Evolutionary conservation across 129 eudicot species (phyloP).

Genomic region (Lactuca saligna): DNA sequence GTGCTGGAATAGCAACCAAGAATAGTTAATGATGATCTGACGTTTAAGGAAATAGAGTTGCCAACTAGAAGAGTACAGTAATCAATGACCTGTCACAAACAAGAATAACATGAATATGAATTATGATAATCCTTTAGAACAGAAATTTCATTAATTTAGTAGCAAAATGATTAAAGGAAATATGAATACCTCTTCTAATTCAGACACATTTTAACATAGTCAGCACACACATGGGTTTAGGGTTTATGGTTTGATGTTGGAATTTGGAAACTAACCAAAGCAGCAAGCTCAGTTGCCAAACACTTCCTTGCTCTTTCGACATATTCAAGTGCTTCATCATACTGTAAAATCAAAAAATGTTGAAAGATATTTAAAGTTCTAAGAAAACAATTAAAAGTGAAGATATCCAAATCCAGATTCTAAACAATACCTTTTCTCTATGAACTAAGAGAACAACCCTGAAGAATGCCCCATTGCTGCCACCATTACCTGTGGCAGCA

Average conservation of each 20-base stretch:
- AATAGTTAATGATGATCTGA: constrained; percentile 22
- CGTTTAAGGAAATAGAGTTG: constrained; percentile 40
- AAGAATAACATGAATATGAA: constrained; percentile 2
- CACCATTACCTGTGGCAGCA: constrained; percentile 90
- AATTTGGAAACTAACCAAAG: constrained; percentile 58
- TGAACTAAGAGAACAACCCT: constrained; percentile 93
- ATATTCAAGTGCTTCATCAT: constrained; percentile 95
- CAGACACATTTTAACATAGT: constrained; percentile 40
- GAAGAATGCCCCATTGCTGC: constrained; percentile 91
- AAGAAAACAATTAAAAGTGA: constrained; percentile 3
- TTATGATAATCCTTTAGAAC: not conserved
- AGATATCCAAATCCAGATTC: constrained; percentile 18
- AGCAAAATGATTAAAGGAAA: constrained; percentile 3
- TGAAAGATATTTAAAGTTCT: not conserved
- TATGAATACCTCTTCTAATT: constrained; percentile 82
- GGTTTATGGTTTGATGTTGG: too few species aligned
- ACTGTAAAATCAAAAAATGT: constrained; percentile 42
- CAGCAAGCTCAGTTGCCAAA: constrained; percentile 97
- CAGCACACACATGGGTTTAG: constrained; percentile 1
- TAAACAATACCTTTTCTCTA: constrained; percentile 63
- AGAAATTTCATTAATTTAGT: not conserved
- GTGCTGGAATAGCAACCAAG: constrained; percentile 61
- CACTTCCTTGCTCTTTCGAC: constrained; percentile 98
- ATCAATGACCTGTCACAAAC: constrained; percentile 69
- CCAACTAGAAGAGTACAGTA: constrained; percentile 86